Evolutionary conservation across 116 monocot species (phyloP), one percentile per base, ranked within the genome.

Genomic region (Cymodocea nodosa): DNA sequence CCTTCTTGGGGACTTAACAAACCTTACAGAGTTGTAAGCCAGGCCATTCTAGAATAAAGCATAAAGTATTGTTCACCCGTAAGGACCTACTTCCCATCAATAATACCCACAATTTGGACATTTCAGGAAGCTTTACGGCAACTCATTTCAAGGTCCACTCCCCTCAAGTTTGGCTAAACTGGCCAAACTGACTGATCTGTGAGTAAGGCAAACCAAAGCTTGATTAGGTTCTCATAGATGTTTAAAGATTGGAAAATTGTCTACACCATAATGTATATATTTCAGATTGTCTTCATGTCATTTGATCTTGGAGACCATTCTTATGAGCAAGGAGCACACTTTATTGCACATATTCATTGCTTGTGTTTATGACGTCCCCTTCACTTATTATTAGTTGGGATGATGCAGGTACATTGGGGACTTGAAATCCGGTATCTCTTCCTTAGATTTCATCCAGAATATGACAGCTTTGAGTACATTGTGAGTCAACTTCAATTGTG

Each of bases 131-230:
- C 75, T 92, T 17, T 84, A 92, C 40, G 92, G 92, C 4, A 92
- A 84, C 60, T 87, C 87, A 54, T 87, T 92, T 50, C 55, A 74
- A 72, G 92, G 92, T 70, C 87, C 87, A 77, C 85, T 92, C 64
- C 87, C 92, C 48, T 67, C 80, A 52, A 92, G 75, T 68, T 56
- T 87, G 57, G 76, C 78, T 4, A 71, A 53, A 40, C 87, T 92
- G 52, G 63, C 53, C 50, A 70, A 77, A 19, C 24, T 92, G 70
- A 60, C 40, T 15, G 64, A 73, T 50, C 66, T 92, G 87, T 92
- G 72, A 80, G 85, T 78, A 4, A 3, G 1, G 30, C 30, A 30
- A 30, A 30, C 30, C 3, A 30, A 30, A 30, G 30, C 30, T 30
- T 30, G 30, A 30, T 30, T 30, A 30, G 30, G 30, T 30, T 30